Base-by-base conservation (phyloP, 768 basidiomycete species). In the Podaxis sp. region DNA sequence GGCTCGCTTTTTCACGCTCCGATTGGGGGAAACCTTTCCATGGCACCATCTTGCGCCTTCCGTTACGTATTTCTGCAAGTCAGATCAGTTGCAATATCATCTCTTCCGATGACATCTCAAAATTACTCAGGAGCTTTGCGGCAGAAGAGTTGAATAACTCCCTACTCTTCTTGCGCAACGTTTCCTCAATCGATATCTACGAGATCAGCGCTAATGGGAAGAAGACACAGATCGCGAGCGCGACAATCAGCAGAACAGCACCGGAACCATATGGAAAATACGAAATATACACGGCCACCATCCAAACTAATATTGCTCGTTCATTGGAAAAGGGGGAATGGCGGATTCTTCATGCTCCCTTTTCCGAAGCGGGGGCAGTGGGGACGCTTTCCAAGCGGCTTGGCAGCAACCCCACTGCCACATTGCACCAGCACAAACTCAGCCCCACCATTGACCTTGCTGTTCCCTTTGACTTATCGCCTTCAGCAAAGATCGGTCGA, bases 31-130 rank as follows among this genome's bases (percentile, higher is more conserved):
- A 51, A 30, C 58, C 64, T 12, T 77, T 81, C 66, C 46, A 66
- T 2, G 82, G 82, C 0, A 77, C 84, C 1, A 67, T 80, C 38
- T 77, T 84, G 42, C 76, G 84, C 0, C 77, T 84, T 26, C 83
- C 84, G 0, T 69, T 85, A 8, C 76, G 84, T 6, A 67, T 63
- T 0, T 55, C 28, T 7, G 59, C 68, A 1, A 78, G 78, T 64
- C 68, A 66, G 4, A 74, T 82, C 58, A 80, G 77, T 52, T 63
- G 64, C 7, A 74, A 77, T 46, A 61, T 71, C 4, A 73, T 81
- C 7, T 36, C 58, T 0, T 36, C 72, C 0, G 54, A 68, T 1
- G 75, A 77, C 26, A 77, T 84, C 24, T 70, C 65, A 5, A 59
- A 72, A 3, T 71, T 85, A 3, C 76, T 85, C 63, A 53, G 57